phyloP scores from a whole-genome alignment of 2,329 filamentous ascomycete genomes.

The Apiospora koreana region DNA sequence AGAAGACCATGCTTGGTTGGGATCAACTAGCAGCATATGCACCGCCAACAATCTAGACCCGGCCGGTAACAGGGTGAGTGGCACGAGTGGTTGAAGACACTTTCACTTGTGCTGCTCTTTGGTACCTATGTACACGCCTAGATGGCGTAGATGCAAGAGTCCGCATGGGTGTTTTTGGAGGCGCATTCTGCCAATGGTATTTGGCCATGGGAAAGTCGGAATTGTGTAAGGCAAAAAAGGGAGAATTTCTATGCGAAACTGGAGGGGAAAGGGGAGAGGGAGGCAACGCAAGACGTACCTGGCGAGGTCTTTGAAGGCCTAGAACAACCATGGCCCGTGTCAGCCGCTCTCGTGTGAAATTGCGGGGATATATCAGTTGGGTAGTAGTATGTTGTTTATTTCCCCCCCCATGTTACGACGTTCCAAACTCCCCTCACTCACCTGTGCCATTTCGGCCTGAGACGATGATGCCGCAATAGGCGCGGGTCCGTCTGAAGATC shows the following conservation, averaged over 20 bases:
- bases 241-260: not conserved
- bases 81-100: not conserved
- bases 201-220: slow-evolving; percentile 10
- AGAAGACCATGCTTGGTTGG: not conserved
- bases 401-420: not conserved
- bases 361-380: not conserved
- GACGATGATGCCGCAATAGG: not conserved
- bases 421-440: slow-evolving; percentile 3
- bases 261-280: not conserved
- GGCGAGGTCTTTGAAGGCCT: slow-evolving; percentile 35
- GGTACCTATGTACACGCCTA: not conserved
- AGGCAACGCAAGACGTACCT: slow-evolving; percentile 30
- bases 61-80: not conserved
- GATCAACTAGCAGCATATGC: not conserved
- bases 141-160: not conserved
- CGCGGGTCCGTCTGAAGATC: not conserved
- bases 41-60: not conserved
- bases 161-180: not conserved
- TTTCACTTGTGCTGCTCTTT: not conserved
- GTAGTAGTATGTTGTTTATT: not conserved
- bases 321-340: slow-evolving; percentile 17
- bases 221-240: not conserved
- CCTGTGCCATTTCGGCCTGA: slow-evolving; percentile 12
- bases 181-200: not conserved
- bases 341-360: not conserved